A percentile compares a stretch with the other conserved stretches of the same genome.
These are phyloP conservation scores for Mariannaea sp. DNA, from an alignment of 2,329 filamentous ascomycete genomes.

Conservation along the genomic window DNA sequence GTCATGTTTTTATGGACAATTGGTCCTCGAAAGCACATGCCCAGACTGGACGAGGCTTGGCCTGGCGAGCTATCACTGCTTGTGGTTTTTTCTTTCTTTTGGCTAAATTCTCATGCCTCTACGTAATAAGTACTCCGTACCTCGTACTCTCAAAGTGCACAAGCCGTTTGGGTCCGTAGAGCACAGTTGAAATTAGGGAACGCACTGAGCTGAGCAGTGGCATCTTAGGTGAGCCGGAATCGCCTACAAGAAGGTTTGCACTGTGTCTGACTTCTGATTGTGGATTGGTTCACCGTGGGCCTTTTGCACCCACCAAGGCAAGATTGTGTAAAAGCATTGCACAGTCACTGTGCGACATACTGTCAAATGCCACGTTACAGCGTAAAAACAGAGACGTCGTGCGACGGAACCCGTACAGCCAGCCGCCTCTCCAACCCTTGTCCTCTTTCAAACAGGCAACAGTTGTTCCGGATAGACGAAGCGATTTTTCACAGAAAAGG, in stretches of 20 bases:
- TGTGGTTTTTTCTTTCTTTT: not conserved
- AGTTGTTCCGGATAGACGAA: too few relatives aligned
- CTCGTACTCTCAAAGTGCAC: not conserved
- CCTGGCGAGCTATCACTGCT: not conserved
- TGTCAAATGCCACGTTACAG: constrained; percentile 23
- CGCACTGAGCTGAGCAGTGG: too few relatives aligned
- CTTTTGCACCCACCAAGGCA: not conserved
- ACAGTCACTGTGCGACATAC: constrained; percentile 17
- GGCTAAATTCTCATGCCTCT: not conserved
- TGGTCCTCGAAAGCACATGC: too few relatives aligned
- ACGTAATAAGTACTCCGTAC: too few relatives aligned
- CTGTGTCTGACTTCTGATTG: not conserved
- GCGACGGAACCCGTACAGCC: not conserved
- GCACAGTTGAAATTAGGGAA: too few relatives aligned
- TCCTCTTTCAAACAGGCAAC: too few relatives aligned
- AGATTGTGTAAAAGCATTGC: too few relatives aligned
- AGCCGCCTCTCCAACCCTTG: constrained; percentile 8
- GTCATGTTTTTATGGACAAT: too few relatives aligned
- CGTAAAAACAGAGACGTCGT: not conserved
- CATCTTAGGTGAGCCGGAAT: too few relatives aligned
- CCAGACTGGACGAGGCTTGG: not conserved
- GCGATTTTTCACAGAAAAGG: not conserved
- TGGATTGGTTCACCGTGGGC: constrained; percentile 1
- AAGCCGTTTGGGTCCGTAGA: too few relatives aligned
- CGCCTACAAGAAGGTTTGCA: too few relatives aligned